Percentiles rank a stretch among this genome's conserved stretches.
phyloP scores from a whole-genome alignment of 208 protist species.

The Crithidia sp. region DNA sequence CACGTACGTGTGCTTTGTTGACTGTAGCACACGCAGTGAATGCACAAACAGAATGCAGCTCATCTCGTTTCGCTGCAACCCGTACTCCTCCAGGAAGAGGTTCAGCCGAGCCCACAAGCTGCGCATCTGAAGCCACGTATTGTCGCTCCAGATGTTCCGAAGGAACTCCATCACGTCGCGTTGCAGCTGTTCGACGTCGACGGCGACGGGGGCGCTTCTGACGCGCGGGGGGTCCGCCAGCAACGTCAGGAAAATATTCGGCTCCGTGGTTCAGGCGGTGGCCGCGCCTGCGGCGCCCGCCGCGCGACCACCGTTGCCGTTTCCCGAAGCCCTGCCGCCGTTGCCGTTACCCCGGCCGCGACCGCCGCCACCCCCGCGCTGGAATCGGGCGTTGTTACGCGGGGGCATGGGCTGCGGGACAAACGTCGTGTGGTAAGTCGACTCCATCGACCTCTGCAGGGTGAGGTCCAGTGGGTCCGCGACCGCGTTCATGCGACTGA shows the following conservation, averaged over 20 bases:
- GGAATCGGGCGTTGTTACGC: not conserved
- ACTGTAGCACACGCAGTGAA: not conserved
- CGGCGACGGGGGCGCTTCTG: not conserved
- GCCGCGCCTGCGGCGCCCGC: too few species aligned
- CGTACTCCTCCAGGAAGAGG: not conserved
- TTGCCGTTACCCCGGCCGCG: not conserved
- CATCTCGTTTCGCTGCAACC: slow-evolving; percentile 1
- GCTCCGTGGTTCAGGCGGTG: too few species aligned
- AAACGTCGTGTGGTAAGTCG: not conserved
- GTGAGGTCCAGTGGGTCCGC: not conserved
- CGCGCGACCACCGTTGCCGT: not conserved
- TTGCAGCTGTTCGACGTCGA: not conserved
- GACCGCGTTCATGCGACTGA: not conserved
- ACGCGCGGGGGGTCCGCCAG: too few species aligned
- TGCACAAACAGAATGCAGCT: slow-evolving; percentile 12
- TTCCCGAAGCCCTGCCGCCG: too few species aligned
- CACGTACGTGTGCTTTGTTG: slow-evolving; percentile 17
- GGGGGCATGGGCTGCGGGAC: not conserved
- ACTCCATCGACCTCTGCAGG: not conserved
- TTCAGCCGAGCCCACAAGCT: slow-evolving; percentile 12
- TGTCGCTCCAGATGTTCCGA: slow-evolving; percentile 5
- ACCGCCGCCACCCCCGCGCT: not conserved
- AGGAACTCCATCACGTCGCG: slow-evolving; percentile 1
- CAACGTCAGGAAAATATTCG: too few species aligned
- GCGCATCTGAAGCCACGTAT: slow-evolving; percentile 12